These are phyloP conservation scores for Parietichytrium sp. DNA, from an alignment of 108 stramenopile species.

Conservation along the genomic window DNA sequence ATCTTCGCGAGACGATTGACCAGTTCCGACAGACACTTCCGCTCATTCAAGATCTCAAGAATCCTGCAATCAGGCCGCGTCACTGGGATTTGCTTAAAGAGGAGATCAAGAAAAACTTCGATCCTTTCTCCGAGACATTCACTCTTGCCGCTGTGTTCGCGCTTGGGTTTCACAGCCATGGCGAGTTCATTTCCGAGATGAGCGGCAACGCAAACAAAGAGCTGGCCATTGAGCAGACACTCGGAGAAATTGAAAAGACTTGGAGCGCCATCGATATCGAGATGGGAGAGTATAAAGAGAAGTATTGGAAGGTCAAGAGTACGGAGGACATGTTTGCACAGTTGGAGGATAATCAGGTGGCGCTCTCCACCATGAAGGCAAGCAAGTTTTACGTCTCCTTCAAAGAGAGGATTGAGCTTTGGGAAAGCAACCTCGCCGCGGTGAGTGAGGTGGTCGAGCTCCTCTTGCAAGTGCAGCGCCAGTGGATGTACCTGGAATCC, in stretches of 20 bases:
- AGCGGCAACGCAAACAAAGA: constrained; percentile 68
- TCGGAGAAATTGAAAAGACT: constrained; percentile 49
- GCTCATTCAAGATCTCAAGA: constrained; percentile 65
- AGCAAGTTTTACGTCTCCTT: constrained; percentile 69
- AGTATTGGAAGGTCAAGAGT: constrained; percentile 62
- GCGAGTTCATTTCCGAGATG: constrained; percentile 66
- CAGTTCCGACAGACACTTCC: constrained; percentile 68
- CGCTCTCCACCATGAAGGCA: constrained; percentile 65
- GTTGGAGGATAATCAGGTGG: constrained; percentile 66
- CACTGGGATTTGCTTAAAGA: constrained; percentile 61
- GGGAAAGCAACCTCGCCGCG: constrained; percentile 54
- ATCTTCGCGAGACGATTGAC: constrained; percentile 54
- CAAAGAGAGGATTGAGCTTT: constrained; percentile 54
- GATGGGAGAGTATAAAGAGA: constrained; percentile 63
- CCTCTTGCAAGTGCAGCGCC: constrained; percentile 63
- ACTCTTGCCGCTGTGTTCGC: constrained; percentile 63
- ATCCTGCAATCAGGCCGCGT: constrained; percentile 59
- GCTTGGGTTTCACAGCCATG: constrained; percentile 60
- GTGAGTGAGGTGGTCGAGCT: constrained; percentile 65
- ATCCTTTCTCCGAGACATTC: constrained; percentile 54
- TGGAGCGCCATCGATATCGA: constrained; percentile 62
- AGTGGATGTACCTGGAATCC: constrained; percentile 73
- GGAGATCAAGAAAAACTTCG: constrained; percentile 55
- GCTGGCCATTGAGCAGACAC: constrained; percentile 60
- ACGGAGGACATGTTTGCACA: constrained; percentile 66